phyloP scores from a whole-genome alignment of 2,329 filamentous ascomycete species.

The Waltergamsia citrina region DNA sequence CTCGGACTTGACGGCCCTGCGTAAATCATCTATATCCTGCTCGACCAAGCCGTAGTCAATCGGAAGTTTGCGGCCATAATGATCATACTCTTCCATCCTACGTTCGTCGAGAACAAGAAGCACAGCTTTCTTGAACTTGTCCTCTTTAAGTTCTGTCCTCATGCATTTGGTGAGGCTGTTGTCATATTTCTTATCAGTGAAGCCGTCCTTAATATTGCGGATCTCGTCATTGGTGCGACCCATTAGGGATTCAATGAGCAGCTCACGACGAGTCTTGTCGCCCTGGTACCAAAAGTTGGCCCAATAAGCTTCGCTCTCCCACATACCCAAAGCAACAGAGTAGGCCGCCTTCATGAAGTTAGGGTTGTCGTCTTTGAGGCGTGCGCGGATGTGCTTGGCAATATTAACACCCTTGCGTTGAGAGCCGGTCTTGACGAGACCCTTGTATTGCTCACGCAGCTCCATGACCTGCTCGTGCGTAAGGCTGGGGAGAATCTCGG shows the following conservation, averaged over 20 bases:
- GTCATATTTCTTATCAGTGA: slow-evolving; percentile 84
- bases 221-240: slow-evolving; percentile 86
- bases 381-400: slow-evolving; percentile 72
- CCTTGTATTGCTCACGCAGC: slow-evolving; percentile 84
- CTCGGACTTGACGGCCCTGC: slow-evolving; percentile 57
- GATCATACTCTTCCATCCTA: slow-evolving; percentile 73
- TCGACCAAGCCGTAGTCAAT: slow-evolving; percentile 52
- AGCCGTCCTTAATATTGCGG: slow-evolving; percentile 73
- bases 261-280: slow-evolving; percentile 72
- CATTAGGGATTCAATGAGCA: slow-evolving; percentile 90
- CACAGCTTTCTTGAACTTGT: slow-evolving; percentile 90
- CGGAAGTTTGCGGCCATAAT: slow-evolving; percentile 45
- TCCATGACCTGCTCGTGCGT: slow-evolving; percentile 83
- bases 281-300: slow-evolving; percentile 96
- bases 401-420: slow-evolving; percentile 73
- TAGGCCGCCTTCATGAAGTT: slow-evolving; percentile 88
- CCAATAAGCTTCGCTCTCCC: slow-evolving; percentile 95
- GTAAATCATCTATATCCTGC: slow-evolving; percentile 64
- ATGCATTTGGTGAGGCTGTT: slow-evolving; percentile 78
- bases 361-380: slow-evolving; percentile 63
- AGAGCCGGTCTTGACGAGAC: slow-evolving; percentile 68
- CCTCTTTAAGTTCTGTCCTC: slow-evolving; percentile 84
- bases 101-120: slow-evolving; percentile 73
- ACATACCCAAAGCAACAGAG: slow-evolving; percentile 76
- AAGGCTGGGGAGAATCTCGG: slow-evolving; percentile 75